Conservation (phyloP, 2,329 filamentous ascomycete species). For the Thelonectria olida region DNA sequence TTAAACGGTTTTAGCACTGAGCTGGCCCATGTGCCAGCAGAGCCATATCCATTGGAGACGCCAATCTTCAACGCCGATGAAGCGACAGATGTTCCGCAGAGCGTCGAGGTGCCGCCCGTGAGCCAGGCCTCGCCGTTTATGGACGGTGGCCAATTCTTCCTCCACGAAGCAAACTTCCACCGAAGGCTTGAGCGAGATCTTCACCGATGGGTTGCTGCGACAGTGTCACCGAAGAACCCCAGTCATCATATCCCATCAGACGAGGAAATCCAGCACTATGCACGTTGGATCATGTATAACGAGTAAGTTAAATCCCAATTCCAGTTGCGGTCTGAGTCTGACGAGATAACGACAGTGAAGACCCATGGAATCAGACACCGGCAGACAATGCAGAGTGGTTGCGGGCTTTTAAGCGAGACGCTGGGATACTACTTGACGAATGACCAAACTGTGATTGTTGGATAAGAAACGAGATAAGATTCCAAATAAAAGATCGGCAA, state of each 20-base stretch:
- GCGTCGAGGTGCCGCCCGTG: background rate
- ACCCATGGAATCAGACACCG: slow-evolving; percentile 38
- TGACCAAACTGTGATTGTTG: too few relatives aligned
- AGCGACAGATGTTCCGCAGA: background rate
- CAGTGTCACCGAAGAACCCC: slow-evolving; percentile 39
- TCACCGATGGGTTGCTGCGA: slow-evolving; percentile 34
- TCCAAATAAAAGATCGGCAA: too few relatives aligned
- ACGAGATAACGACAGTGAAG: slow-evolving; percentile 24
- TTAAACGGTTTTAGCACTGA: background rate
- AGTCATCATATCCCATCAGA: slow-evolving; percentile 33
- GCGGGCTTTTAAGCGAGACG: slow-evolving; percentile 34
- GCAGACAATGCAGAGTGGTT: slow-evolving; percentile 39
- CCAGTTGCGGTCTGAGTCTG: background rate
- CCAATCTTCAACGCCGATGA: background rate
- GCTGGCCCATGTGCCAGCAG: background rate
- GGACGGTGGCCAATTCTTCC: slow-evolving; percentile 18
- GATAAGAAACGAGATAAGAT: too few relatives aligned
- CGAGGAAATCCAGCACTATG: slow-evolving; percentile 40
- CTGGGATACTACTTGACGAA: slow-evolving; percentile 23
- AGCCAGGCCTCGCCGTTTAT: background rate
- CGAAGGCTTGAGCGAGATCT: slow-evolving; percentile 35
- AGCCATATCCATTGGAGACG: background rate
- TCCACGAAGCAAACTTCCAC: slow-evolving; percentile 39
- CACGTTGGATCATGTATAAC: slow-evolving; percentile 38
- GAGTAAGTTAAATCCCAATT: slow-evolving; percentile 27